These are phyloP conservation scores for Prosopis cineraria DNA, from an alignment of 306 rosid genomes.

Conservation along the genomic window DNA sequence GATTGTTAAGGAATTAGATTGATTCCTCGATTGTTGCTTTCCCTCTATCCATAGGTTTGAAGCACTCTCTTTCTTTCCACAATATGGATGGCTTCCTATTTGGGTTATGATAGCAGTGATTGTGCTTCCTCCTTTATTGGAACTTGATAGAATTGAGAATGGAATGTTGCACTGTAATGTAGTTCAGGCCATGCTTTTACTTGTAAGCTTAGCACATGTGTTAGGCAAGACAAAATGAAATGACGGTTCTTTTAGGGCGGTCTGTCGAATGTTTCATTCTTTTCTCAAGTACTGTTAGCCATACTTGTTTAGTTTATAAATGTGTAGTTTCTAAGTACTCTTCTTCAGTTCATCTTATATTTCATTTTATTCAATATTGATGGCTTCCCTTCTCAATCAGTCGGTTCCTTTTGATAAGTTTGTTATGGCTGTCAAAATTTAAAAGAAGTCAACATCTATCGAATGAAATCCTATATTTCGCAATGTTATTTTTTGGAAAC, in stretches of 20 bases:
- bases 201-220: background rate
- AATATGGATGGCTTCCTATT: background rate
- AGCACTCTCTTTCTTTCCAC: background rate
- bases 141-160: background rate
- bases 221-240: background rate
- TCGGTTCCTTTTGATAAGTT: background rate
- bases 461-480: background rate
- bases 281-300: background rate
- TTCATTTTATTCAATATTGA: background rate
- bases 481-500: background rate
- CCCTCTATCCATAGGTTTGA: background rate
- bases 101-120: background rate
- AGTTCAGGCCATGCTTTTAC: background rate
- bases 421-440: background rate
- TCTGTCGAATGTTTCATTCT: background rate
- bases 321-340: background rate
- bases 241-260: background rate
- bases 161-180: background rate
- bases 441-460: background rate
- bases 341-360: background rate
- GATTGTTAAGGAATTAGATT: slow-evolving; percentile 73
- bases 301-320: background rate
- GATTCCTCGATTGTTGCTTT: background rate
- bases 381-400: background rate
- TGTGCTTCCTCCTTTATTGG: background rate